Conservation (phyloP, 164 flowering plant genomes). For the Dillenia turbinata region DNA sequence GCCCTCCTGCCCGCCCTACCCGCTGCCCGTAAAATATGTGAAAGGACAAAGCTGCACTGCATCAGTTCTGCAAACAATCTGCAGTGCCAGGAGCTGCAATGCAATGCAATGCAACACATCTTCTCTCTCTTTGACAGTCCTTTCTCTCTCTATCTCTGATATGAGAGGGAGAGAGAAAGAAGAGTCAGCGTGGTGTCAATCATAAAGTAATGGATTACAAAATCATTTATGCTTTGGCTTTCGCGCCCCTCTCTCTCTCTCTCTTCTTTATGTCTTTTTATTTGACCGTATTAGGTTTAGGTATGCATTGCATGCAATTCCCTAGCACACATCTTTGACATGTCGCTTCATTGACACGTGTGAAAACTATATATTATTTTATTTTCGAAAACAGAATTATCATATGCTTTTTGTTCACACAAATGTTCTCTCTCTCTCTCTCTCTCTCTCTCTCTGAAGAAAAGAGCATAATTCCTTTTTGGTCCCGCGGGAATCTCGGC, state of each 20-base stretch:
- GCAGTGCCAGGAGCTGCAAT: no score
- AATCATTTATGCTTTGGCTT: slow-evolving; percentile 36
- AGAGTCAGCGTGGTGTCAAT: slow-evolving; percentile 45
- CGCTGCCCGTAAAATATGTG: slow-evolving; percentile 12
- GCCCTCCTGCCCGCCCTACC: slow-evolving; percentile 9
- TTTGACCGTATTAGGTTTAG: slow-evolving; percentile 14
- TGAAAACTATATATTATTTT: slow-evolving; percentile 2
- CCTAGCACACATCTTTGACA: background rate
- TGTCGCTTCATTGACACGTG: slow-evolving; percentile 24
- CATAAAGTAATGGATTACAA: slow-evolving; percentile 65
- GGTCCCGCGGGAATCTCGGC: slow-evolving; percentile 55
- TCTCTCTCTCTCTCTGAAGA: background rate
- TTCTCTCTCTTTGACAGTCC: background rate
- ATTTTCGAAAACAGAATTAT: no score
- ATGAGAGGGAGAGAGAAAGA: no score
- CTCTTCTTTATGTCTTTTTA: slow-evolving; percentile 8
- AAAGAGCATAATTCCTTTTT: slow-evolving; percentile 16
- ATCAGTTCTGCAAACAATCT: background rate
- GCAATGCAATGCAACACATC: background rate
- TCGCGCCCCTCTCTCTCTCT: slow-evolving; percentile 7
- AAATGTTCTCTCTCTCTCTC: slow-evolving; percentile 5
- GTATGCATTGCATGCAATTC: background rate
- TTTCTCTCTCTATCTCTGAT: no score
- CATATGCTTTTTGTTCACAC: slow-evolving; percentile 4
- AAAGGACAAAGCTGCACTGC: slow-evolving; percentile 24